Base-by-base conservation (phyloP, 1,284 basidiomycete species). In the Moesziomyces sp. region DNA sequence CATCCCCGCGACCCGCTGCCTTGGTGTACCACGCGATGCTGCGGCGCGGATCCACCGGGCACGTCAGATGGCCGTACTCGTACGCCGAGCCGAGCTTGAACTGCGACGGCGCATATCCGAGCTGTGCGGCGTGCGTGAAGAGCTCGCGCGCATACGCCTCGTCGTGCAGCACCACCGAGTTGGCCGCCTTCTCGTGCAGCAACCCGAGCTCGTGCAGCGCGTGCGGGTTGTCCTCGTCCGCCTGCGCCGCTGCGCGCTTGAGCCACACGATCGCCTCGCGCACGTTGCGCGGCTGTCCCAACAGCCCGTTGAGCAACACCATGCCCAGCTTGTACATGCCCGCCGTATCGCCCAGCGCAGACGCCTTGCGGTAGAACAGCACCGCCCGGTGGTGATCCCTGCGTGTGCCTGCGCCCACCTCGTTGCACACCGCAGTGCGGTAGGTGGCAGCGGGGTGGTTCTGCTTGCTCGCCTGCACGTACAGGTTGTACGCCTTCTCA, bases 271-370 rank as follows among this genome's bases (percentile, higher is more conserved):
- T 90, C 7, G 94, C 94, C 84, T 99, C 96, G 49, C 94, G 89
- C 0, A 91, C 89, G 80, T 96, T 98, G 65, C 89, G 90, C 52
- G 88, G 90, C 83, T 97, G 93, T 18, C 91, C 92, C 24, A 98
- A 87, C 26, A 91, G 85, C 4, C 95, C 96, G 48, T 93, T 89
- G 18, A 99, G 88, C 46, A 97, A 87, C 66, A 98, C 93, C 91
- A 97, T 94, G 16, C 94, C 95, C 16, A 99, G 89, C 85, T 99
- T 99, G 87, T 97, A 99, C 97, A 99, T 99, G 2, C 95, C 97
- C 44, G 96, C 91, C 0, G 95, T 98, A 84, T 99, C 97, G 35
- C 95, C 95, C 34, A 99, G 86, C 0, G 94, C 94, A 3, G 94
- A 94, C 2, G 97, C 93, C 86, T 99, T 98, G 68, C 95, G 90